Percentiles rank a stretch among this genome's conserved stretches.
Evolutionary conservation across 2,329 filamentous ascomycete species (phyloP).

Genomic region (Metarhizium guizhouense): DNA sequence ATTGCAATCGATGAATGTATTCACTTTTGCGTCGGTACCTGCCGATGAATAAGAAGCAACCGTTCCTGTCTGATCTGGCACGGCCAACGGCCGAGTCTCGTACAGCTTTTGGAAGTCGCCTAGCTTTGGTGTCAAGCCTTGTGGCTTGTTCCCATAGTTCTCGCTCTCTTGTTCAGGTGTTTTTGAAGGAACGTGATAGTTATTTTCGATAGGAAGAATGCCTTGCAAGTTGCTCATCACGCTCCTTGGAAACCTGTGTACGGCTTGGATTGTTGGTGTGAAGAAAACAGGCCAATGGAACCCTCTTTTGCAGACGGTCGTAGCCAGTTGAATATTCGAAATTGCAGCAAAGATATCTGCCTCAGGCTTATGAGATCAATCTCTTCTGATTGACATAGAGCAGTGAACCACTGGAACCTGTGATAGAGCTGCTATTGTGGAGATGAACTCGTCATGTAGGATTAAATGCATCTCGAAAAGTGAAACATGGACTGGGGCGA

Average conservation of each 20-base stretch:
- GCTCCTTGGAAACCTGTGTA: not conserved
- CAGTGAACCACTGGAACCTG: not conserved
- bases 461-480: not conserved
- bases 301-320: not conserved
- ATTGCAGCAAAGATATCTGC: not conserved
- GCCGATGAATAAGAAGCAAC: not conserved
- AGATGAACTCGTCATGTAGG: not conserved
- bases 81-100: not conserved
- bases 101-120: slow-evolving; percentile 6
- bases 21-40: not conserved
- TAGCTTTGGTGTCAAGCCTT: slow-evolving; percentile 1
- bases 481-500: too few relatives aligned
- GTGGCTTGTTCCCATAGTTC: too few relatives aligned
- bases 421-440: not conserved
- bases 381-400: not conserved
- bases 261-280: not conserved
- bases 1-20: not conserved
- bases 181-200: not conserved
- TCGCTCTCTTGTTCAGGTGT: not conserved
- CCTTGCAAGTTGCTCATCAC: not conserved
- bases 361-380: not conserved
- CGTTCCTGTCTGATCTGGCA: not conserved
- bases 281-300: not conserved
- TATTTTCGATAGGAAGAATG: not conserved
- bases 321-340: too few relatives aligned